Conservation (phyloP, 495 filamentous ascomycete genomes). For the Chaetomium tenue region DNA sequence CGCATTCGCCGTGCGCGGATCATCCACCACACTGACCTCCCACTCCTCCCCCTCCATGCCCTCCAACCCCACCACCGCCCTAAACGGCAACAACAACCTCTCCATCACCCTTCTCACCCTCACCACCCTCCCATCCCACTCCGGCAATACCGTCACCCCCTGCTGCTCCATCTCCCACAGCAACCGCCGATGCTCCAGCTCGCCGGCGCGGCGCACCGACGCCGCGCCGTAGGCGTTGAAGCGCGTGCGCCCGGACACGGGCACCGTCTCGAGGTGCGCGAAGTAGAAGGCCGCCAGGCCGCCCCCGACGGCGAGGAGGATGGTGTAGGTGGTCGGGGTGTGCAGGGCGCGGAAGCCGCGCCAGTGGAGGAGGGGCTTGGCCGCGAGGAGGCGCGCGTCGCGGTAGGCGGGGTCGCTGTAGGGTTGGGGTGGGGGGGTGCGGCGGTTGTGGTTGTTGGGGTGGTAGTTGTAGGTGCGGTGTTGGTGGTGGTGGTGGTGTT, state of each 20-base stretch:
- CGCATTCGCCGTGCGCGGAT: slow-evolving; percentile 63
- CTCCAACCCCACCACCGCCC: slow-evolving; percentile 58
- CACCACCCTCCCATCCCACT: slow-evolving; percentile 40
- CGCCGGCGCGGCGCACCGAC: slow-evolving; percentile 55
- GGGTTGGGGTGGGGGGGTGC: not conserved
- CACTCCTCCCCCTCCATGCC: slow-evolving; percentile 61
- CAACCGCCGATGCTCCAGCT: slow-evolving; percentile 51
- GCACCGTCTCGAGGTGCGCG: slow-evolving; percentile 73
- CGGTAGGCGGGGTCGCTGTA: not conserved
- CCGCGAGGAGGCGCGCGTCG: slow-evolving; percentile 21
- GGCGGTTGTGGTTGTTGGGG: not conserved
- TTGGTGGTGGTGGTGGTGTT: not conserved
- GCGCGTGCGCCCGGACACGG: slow-evolving; percentile 72
- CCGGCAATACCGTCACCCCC: slow-evolving; percentile 40
- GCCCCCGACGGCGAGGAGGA: slow-evolving; percentile 36
- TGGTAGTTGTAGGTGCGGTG: slow-evolving; percentile 5
- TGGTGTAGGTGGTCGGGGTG: slow-evolving; percentile 35
- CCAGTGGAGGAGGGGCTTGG: slow-evolving; percentile 43
- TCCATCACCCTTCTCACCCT: slow-evolving; percentile 68
- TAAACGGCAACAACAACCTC: slow-evolving; percentile 69
- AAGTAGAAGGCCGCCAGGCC: slow-evolving; percentile 60
- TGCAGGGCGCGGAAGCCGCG: slow-evolving; percentile 24
- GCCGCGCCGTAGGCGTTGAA: slow-evolving; percentile 71
- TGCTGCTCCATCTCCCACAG: slow-evolving; percentile 45
- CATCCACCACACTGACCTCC: slow-evolving; percentile 64